phyloP scores from a whole-genome alignment of 2,329 filamentous ascomycete genomes.

The Triangularia setosa region DNA sequence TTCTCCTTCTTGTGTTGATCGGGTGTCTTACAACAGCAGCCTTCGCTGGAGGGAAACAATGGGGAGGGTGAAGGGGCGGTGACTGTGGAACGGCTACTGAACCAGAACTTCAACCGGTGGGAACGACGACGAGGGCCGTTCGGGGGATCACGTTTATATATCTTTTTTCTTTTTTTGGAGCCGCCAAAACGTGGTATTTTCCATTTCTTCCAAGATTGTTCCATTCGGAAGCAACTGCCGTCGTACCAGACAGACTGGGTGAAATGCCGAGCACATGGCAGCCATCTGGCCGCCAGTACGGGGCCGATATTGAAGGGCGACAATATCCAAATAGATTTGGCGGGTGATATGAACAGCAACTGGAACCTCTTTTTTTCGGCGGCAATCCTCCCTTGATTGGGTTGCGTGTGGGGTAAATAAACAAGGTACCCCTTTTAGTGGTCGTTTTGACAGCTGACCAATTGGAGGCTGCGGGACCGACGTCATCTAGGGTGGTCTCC shows the following conservation, averaged over 20 bases:
- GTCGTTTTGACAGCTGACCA: neutral
- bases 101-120: neutral
- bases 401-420: slow-evolving; percentile 20
- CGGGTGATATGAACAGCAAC: neutral
- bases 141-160: neutral
- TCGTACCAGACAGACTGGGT: neutral
- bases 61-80: neutral
- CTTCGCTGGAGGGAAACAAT: neutral
- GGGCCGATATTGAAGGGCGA: slow-evolving; percentile 4
- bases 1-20: neutral
- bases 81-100: neutral
- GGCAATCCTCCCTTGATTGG: slow-evolving; percentile 1
- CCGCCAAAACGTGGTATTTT: neutral
- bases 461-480: slow-evolving; percentile 1
- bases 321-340: slow-evolving; percentile 17
- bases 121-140: neutral
- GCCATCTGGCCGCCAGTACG: neutral
- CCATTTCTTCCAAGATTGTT: neutral
- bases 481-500: slow-evolving; percentile 11
- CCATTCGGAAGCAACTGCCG: slow-evolving; percentile 13
- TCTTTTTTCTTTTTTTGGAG: neutral
- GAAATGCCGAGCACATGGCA: slow-evolving; percentile 17
- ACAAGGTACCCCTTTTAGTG: slow-evolving; percentile 4
- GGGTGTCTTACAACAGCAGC: neutral
- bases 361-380: neutral